Evolutionary conservation across 441 rosid genomes (phyloP).

Genomic region (Rhodomyrtus psidioides): DNA sequence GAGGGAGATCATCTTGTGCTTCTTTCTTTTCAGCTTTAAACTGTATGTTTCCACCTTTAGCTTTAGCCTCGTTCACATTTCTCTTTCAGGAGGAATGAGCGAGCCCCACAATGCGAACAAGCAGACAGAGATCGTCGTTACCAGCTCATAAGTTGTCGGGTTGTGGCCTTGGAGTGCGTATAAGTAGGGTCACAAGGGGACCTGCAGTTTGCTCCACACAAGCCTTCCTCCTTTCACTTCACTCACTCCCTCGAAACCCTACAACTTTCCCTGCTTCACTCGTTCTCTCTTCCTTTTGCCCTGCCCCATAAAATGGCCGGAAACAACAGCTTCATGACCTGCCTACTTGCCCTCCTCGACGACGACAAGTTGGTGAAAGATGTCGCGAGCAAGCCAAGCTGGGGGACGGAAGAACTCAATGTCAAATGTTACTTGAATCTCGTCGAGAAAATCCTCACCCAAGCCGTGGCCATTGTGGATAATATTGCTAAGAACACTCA

Average conservation of each 20-base stretch:
- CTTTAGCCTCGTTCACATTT: neutral
- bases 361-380: neutral
- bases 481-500: neutral
- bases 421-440: neutral
- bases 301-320: neutral
- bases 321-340: neutral
- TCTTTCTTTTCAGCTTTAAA: neutral
- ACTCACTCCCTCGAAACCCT: neutral
- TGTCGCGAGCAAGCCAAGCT: neutral
- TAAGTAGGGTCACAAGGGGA: neutral
- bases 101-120: neutral
- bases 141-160: neutral
- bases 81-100: neutral
- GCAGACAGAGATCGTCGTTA: neutral
- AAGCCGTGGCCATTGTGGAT: neutral
- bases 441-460: neutral
- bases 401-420: neutral
- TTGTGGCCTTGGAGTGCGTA: neutral
- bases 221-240: neutral
- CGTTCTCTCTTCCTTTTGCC: neutral
- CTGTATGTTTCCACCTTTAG: neutral
- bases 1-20: neutral
- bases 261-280: neutral
- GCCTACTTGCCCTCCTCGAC: neutral
- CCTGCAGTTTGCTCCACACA: neutral